These are phyloP conservation scores for Ganoderma leucocontextum DNA, from an alignment of 1,284 basidiomycete species.

Conservation along the genomic window DNA sequence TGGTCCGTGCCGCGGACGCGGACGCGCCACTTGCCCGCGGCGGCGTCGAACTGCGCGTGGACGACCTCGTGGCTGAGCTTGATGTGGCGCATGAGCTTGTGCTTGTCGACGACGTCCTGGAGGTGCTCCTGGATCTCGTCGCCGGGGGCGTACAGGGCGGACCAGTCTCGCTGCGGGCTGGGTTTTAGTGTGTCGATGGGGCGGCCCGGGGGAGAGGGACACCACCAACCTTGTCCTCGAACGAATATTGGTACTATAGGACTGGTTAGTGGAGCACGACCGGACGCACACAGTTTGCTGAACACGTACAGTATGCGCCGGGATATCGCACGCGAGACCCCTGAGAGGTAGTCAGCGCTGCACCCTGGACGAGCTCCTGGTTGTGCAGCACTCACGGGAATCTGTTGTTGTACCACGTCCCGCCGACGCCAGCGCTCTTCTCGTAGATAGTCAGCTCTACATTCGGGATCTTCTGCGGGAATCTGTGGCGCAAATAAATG, in stretches of 20 bases:
- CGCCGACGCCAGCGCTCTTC: conserved; percentile 61
- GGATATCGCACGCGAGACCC: conserved; percentile 62
- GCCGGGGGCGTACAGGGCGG: conserved; percentile 64
- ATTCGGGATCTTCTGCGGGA: conserved; percentile 60
- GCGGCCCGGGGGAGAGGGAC: background rate
- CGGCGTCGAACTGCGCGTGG: conserved; percentile 58
- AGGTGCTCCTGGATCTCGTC: conserved; percentile 64
- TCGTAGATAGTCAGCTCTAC: conserved; percentile 66
- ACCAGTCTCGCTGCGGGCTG: conserved; percentile 58
- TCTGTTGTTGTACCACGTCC: conserved; percentile 57
- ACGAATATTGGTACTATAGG: conserved; percentile 65
- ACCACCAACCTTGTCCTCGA: conserved; percentile 54
- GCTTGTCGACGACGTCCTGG: conserved; percentile 62
- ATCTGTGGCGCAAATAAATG: conserved; percentile 40
- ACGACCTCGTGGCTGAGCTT: conserved; percentile 63
- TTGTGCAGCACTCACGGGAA: conserved; percentile 40
- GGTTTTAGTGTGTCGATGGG: background rate
- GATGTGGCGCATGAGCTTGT: conserved; percentile 60
- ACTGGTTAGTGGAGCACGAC: background rate
- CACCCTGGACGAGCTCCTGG: background rate
- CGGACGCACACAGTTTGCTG: background rate
- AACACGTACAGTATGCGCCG: conserved; percentile 56
- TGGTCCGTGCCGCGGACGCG: conserved; percentile 45
- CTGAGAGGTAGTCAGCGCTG: conserved; percentile 39
- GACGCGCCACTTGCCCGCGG: conserved; percentile 60